phyloP scores from a whole-genome alignment of 257 asterid genomes.

The Solanum appendiculatum region DNA sequence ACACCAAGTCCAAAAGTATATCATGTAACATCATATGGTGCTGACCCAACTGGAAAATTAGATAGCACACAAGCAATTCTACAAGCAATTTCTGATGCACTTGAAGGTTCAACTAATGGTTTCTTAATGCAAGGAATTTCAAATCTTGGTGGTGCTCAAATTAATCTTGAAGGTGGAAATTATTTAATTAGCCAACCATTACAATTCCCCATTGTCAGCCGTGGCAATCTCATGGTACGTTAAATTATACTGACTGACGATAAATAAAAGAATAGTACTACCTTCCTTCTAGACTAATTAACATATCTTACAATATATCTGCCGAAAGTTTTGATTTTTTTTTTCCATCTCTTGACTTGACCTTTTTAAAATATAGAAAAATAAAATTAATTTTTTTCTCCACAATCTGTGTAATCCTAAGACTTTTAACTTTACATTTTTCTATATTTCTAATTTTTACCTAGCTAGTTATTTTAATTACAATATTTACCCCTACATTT shows the following conservation, averaged over 20 bases:
- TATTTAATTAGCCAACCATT: constrained; percentile 71
- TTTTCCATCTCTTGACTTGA: not conserved
- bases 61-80: constrained; percentile 71
- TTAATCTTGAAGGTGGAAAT: constrained; percentile 83
- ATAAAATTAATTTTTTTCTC: not conserved
- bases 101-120: constrained; percentile 45
- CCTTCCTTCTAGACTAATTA: not conserved
- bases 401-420: not conserved
- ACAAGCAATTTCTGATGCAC: constrained; percentile 58
- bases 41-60: constrained; percentile 65
- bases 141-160: constrained; percentile 80
- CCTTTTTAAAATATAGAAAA: not conserved
- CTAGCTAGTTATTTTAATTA: not conserved
- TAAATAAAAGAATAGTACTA: too few species aligned
- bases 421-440: not conserved
- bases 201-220: constrained; percentile 48
- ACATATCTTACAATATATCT: not conserved
- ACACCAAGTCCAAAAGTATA: constrained; percentile 24
- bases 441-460: not conserved
- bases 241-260: not conserved
- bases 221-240: constrained; percentile 62
- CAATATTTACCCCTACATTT: not conserved
- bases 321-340: not conserved
- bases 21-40: constrained; percentile 68
- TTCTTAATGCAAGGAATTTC: constrained; percentile 39